phyloP scores from a whole-genome alignment of 495 filamentous ascomycete genomes.

The Lophiotrema nucula region DNA sequence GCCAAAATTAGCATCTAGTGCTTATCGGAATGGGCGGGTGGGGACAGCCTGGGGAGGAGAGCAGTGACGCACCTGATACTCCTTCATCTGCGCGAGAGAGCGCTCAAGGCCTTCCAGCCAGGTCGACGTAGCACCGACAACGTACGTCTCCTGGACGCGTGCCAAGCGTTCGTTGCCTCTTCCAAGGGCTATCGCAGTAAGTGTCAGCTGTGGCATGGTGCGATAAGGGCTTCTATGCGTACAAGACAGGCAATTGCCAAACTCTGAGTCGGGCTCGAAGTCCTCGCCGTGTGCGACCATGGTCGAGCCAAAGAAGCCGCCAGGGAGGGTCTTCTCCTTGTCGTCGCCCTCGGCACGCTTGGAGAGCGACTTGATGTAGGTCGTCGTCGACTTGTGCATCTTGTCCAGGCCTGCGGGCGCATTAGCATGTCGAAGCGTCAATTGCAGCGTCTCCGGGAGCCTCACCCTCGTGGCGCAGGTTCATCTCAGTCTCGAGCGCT shows the following conservation, averaged over 20 bases:
- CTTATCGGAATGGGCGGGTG: not conserved
- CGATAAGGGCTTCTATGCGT: too few species aligned
- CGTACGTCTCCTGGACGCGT: constrained; percentile 81
- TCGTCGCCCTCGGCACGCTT: constrained; percentile 82
- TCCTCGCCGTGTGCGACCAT: constrained; percentile 95
- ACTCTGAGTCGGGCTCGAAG: constrained; percentile 87
- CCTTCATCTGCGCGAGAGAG: constrained; percentile 92
- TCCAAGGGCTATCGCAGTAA: constrained; percentile 42
- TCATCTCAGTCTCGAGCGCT: constrained; percentile 89
- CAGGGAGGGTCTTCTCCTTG: constrained; percentile 78
- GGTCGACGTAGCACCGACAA: constrained; percentile 73
- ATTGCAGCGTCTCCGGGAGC: not conserved
- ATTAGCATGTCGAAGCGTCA: constrained; percentile 7
- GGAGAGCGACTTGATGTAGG: constrained; percentile 87
- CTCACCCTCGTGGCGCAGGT: constrained; percentile 81
- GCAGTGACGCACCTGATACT: constrained; percentile 71
- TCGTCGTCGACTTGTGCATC: constrained; percentile 83
- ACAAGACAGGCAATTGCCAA: constrained; percentile 85
- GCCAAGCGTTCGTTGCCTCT: constrained; percentile 80
- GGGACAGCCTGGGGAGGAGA: not conserved
- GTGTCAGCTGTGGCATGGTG: too few species aligned
- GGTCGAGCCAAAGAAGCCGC: constrained; percentile 76
- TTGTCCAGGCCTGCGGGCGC: constrained; percentile 73
- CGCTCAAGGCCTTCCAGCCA: constrained; percentile 93
- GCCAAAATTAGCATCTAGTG: constrained; percentile 4